These are phyloP conservation scores for Periglandula ipomoeae DNA, from an alignment of 2,329 filamentous ascomycete genomes.

Conservation along the genomic window DNA sequence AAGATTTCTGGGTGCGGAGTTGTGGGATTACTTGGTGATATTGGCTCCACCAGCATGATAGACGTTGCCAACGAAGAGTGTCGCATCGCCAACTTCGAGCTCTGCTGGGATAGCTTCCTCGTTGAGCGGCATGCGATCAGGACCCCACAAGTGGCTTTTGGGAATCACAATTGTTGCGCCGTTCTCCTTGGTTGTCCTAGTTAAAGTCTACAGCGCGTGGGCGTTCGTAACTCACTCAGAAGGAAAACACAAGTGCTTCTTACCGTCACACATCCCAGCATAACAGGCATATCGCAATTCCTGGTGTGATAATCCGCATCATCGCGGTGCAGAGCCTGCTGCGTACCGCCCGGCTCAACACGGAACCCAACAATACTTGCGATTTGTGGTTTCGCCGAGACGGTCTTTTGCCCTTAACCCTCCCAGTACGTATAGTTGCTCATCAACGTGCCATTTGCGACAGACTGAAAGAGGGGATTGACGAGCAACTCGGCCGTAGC, in stretches of 20 bases:
- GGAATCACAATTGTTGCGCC: constrained; percentile 33
- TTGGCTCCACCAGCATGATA: constrained; percentile 33
- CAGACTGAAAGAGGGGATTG: constrained; percentile 24
- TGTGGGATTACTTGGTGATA: constrained; percentile 15
- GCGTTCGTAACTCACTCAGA: not conserved
- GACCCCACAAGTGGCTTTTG: constrained; percentile 30
- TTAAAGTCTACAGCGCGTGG: constrained; percentile 19
- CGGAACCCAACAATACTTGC: constrained; percentile 27
- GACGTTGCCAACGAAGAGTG: constrained; percentile 28
- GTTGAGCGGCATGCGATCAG: constrained; percentile 24
- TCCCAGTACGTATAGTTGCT: constrained; percentile 28
- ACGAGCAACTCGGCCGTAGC: constrained; percentile 27
- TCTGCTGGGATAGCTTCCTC: constrained; percentile 30
- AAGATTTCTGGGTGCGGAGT: too few species aligned
- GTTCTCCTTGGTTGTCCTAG: constrained; percentile 30
- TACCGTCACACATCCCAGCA: constrained; percentile 25
- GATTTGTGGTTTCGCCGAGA: constrained; percentile 26
- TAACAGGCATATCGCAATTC: constrained; percentile 25
- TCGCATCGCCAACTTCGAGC: constrained; percentile 29
- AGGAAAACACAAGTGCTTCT: too few species aligned
- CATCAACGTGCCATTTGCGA: constrained; percentile 25
- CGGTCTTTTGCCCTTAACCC: constrained; percentile 20
- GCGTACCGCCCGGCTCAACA: constrained; percentile 29
- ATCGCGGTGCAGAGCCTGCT: constrained; percentile 29
- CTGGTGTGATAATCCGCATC: constrained; percentile 21